phyloP scores from a whole-genome alignment of 495 filamentous ascomycete species.

The Apodospora peruviana region DNA sequence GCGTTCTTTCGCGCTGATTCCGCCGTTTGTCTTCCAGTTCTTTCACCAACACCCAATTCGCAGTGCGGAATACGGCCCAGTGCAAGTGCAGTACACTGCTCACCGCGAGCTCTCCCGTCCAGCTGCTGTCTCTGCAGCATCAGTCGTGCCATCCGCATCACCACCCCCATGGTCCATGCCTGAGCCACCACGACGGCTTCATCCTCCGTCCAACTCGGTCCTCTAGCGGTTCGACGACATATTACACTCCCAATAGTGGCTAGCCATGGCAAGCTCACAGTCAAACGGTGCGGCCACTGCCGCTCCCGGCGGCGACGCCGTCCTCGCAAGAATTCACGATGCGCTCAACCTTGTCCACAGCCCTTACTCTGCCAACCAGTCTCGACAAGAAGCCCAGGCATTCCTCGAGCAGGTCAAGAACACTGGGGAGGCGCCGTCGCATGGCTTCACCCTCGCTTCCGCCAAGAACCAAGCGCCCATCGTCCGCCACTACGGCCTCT shows the following conservation, averaged over 20 bases:
- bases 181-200: conserved; percentile 10
- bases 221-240: background rate
- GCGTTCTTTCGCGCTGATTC: no score
- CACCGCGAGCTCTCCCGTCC: no score
- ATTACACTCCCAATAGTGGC: background rate
- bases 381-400: conserved; percentile 73
- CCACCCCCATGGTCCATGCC: conserved; percentile 8
- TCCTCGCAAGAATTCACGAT: conserved; percentile 59
- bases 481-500: conserved; percentile 89
- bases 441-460: conserved; percentile 79
- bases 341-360: conserved; percentile 84
- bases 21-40: no score
- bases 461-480: conserved; percentile 66
- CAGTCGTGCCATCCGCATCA: background rate
- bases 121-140: no score
- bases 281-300: conserved; percentile 19
- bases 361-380: conserved; percentile 71
- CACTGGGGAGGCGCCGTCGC: conserved; percentile 67
- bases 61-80: no score
- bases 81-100: no score
- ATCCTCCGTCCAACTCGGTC: conserved; percentile 1
- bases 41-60: no score
- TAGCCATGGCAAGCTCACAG: conserved; percentile 12
- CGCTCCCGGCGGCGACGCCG: conserved; percentile 19
- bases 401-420: conserved; percentile 82